Conservation (phyloP, 2,329 filamentous ascomycete species). For the Nemania bipapillata region DNA sequence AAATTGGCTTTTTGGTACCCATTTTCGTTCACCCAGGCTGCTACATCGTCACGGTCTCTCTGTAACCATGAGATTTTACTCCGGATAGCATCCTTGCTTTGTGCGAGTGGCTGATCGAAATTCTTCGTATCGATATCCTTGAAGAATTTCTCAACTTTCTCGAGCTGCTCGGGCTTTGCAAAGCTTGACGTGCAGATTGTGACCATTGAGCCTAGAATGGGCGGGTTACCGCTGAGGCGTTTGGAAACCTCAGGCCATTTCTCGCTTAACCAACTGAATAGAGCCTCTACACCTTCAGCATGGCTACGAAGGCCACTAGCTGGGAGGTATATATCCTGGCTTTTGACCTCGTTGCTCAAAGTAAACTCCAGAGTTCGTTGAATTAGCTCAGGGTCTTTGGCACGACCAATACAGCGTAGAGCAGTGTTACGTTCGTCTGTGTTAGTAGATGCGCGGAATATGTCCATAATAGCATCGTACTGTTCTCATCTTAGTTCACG, state of each 20-base stretch:
- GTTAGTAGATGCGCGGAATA: conserved; percentile 78
- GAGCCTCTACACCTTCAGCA: conserved; percentile 78
- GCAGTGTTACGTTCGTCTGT: conserved; percentile 93
- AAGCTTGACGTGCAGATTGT: conserved; percentile 84
- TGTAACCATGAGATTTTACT: conserved; percentile 86
- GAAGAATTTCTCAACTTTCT: conserved; percentile 84
- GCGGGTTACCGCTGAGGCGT: conserved; percentile 84
- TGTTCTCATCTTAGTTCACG: conserved; percentile 49
- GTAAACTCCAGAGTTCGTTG: conserved; percentile 80
- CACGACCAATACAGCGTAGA: conserved; percentile 82
- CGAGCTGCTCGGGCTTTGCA: conserved; percentile 78
- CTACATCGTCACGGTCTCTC: conserved; percentile 81
- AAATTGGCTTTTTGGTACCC: conserved; percentile 59
- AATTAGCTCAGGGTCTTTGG: conserved; percentile 81
- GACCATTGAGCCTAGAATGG: conserved; percentile 86
- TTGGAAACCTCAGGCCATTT: conserved; percentile 89
- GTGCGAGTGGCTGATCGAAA: conserved; percentile 88
- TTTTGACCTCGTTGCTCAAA: conserved; percentile 84
- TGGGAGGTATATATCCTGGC: conserved; percentile 93
- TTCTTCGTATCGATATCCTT: conserved; percentile 80
- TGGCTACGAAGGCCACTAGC: conserved; percentile 81
- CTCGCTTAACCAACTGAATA: conserved; percentile 84
- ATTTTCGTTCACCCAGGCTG: conserved; percentile 69
- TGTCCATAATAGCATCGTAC: conserved; percentile 80
- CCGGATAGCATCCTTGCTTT: conserved; percentile 84